Conservation (phyloP, 2,329 filamentous ascomycete species). For the Trichophyton mentagrophytes region DNA sequence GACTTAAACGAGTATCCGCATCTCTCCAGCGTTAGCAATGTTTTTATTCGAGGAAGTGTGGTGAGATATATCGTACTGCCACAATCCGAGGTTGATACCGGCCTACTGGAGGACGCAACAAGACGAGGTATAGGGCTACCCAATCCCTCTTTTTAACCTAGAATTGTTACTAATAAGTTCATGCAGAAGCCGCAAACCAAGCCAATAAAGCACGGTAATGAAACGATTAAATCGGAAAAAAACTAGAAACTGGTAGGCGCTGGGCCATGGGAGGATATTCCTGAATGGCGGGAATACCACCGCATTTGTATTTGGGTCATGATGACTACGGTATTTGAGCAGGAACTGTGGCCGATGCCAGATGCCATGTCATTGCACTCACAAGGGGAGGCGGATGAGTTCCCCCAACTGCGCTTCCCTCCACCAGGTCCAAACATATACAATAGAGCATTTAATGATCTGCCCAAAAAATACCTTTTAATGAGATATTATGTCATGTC, state of each 20-base stretch:
- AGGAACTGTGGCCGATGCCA: background rate
- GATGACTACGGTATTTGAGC: background rate
- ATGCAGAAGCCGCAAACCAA: slow-evolving; percentile 39
- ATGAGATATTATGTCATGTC: background rate
- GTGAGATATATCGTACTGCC: slow-evolving; percentile 88
- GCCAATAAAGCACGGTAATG: slow-evolving; percentile 36
- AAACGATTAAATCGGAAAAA: background rate
- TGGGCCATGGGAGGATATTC: background rate
- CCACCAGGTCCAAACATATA: background rate
- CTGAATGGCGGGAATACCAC: background rate
- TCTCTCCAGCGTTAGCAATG: slow-evolving; percentile 79
- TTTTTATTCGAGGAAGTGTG: slow-evolving; percentile 87
- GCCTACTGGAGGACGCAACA: slow-evolving; percentile 79
- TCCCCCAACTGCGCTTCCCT: background rate
- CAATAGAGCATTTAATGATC: background rate
- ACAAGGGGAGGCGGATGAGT: background rate
- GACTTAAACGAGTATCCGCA: slow-evolving; percentile 94
- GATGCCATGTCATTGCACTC: background rate
- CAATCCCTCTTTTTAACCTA: too few relatives aligned
- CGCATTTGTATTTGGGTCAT: background rate
- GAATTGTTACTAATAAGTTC: slow-evolving; percentile 13
- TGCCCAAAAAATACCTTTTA: background rate
- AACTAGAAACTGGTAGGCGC: background rate
- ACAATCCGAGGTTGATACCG: slow-evolving; percentile 67
- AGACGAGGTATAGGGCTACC: slow-evolving; percentile 52